Evolutionary conservation across 768 basidiomycete species (phyloP), one percentile per base, ranked within the genome.

Genomic region (Suillus weaverae): DNA sequence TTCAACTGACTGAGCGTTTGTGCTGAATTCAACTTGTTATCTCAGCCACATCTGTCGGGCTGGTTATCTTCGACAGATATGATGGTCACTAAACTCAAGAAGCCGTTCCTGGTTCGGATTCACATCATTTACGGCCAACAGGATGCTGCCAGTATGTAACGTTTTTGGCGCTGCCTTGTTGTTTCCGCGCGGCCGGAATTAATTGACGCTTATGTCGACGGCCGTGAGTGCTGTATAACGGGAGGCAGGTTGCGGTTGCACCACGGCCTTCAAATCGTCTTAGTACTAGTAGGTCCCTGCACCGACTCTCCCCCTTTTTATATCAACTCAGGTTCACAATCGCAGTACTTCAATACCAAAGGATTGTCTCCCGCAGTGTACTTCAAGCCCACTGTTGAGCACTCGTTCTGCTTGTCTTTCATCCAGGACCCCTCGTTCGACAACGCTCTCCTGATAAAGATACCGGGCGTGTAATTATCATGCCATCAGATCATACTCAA

Each of bases 131-230:
- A 59, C 39, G 36, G 10, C 56, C 36, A 20, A 22, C 16, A 59
- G 22, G 26, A 39, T 10, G 26, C 26, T 26, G 26, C 26, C 56
- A 59, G 10, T 59, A 59, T 32, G 57, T 41, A 41, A 59, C 57
- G 57, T 16, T 59, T n/a, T 59, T 59, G 57, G 20, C 57, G 57
- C 57, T 30, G 57, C 57, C 57, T 59, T 59, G 57, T 59, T 59
- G 57, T 7, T 59, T 39, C 57, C 57, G 26, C 39, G 57, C 57
- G 57, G 57, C 1, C 38, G 30, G 39, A 59, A 59, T 59, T 59
- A 59, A 59, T 59, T 41, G 57, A 59, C 57, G 57, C 57, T 59
- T 41, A 41, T 2, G 3, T 59, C 39, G 18, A 59, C 57, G 57
- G 57, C 57, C 57, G 57, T 39, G 38, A 13, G 57, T 59, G 57